These are phyloP conservation scores for Ustilago crameri DNA, from an alignment of 1,284 basidiomycete species.

Conservation along the genomic window DNA sequence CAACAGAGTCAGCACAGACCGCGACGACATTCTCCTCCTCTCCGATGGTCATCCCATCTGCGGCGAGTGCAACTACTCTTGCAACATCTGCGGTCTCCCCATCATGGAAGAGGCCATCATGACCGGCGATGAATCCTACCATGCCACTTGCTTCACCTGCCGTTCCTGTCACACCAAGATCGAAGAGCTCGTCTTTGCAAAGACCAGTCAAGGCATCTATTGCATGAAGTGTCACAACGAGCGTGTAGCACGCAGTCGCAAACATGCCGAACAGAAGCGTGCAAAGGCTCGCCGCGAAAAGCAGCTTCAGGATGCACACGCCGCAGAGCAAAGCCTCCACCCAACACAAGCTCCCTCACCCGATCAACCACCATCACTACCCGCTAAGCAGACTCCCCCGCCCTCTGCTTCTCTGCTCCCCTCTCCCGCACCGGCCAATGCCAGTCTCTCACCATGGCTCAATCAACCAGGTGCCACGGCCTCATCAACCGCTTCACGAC, in stretches of 20 bases:
- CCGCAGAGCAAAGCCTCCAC: constrained; percentile 10
- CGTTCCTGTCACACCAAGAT: constrained; percentile 92
- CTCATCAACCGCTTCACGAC: constrained; percentile 15
- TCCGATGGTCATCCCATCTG: constrained; percentile 97
- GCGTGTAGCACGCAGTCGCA: constrained; percentile 87
- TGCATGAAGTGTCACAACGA: constrained; percentile 98
- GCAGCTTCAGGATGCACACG: constrained; percentile 34
- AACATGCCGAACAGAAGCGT: constrained; percentile 80
- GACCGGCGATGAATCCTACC: constrained; percentile 89
- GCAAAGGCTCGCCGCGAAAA: constrained; percentile 42
- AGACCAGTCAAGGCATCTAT: constrained; percentile 97
- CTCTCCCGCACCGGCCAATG: constrained; percentile 20
- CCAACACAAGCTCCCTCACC: not conserved
- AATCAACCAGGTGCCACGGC: constrained; percentile 17
- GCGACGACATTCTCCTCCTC: constrained; percentile 89
- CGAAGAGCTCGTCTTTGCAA: constrained; percentile 97
- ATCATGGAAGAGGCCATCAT: constrained; percentile 52
- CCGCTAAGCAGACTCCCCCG: constrained; percentile 21
- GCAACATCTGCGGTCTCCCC: constrained; percentile 62
- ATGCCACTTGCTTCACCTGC: constrained; percentile 98
- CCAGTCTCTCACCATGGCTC: constrained; percentile 36
- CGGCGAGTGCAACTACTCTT: constrained; percentile 90
- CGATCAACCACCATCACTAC: constrained; percentile 27
- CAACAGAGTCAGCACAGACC: constrained; percentile 76
- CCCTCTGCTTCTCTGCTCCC: constrained; percentile 16